Evolutionary conservation across 176 grass and related monocot species (phyloP), one percentile per base, ranked within the genome.

Genomic region (Chrysopogon serrulatus): DNA sequence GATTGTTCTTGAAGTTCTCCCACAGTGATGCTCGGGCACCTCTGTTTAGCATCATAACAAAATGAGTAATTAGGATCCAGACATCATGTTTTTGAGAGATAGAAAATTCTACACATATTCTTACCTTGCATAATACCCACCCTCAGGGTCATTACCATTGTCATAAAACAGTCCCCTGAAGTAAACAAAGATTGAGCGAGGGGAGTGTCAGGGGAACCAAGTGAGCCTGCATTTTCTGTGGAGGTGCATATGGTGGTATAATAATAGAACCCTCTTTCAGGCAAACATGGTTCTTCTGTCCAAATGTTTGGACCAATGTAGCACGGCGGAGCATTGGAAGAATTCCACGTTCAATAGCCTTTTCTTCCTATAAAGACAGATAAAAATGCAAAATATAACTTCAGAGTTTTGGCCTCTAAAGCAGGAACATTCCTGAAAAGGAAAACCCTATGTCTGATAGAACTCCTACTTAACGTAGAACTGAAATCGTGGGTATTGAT

Each of bases 1-100:
- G 89, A 64, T 97, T 97, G 89, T 97, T 97, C 88, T 93, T 97
- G 68, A 97, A 97, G 79, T 97, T 97, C 78, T 97, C 94, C 94
- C 94, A 93, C 18, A 93, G 68, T 68, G 94, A 93, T 39, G 91
- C 94, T 76, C 88, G 80, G 8, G 94, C 94, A 74, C 94, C 94
- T 86, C 94, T 97, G 84, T 43, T 18, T 56, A 32, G 61, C 32
- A 69, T 28, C 34, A 37, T 24, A 61, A 17, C 5, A 57, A 74
- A 80, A 19, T 62, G 23, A 79, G 44, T 53, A 79, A 65, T 15
- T 73, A 74, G 27, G 21, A 59, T 19, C 37, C 63, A 82, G 30
- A 34, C 39, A 83, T 40, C 35, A 76, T n/a, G 28, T 30, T 49
- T 49, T 28, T 19, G 47, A 19, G 13, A 33, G 26, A 31, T 28